Evolutionary conservation across 2,329 filamentous ascomycete genomes (phyloP).

Genomic region (Claviceps lovelessii): DNA sequence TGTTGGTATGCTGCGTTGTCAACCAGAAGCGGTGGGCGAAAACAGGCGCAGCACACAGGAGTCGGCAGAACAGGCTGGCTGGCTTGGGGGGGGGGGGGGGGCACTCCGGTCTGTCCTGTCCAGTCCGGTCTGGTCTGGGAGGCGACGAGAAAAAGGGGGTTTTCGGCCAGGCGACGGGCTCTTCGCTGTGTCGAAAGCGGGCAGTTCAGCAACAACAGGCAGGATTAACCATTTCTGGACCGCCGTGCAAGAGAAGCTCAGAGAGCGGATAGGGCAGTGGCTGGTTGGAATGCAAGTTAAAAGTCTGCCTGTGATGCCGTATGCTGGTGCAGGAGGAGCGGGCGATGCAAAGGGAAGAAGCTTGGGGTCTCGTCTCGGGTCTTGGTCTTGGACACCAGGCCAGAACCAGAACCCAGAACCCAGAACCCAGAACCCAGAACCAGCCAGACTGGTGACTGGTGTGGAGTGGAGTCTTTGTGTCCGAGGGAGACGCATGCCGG

Average conservation of each 20-base stretch:
- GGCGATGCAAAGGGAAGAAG: constrained; percentile 2
- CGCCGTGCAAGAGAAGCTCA: background rate
- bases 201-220: constrained; percentile 10
- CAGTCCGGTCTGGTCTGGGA: background rate
- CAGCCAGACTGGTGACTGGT: background rate
- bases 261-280: background rate
- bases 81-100: too few species aligned
- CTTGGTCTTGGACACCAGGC: background rate
- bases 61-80: constrained; percentile 9
- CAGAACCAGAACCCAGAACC: background rate
- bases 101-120: background rate
- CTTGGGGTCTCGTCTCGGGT: constrained; percentile 1
- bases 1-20: constrained; percentile 3
- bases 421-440: background rate
- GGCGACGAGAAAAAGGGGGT: background rate
- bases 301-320: constrained; percentile 4
- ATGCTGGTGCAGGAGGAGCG: constrained; percentile 3
- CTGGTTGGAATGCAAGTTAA: constrained; percentile 1
- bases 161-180: background rate
- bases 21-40: constrained; percentile 2
- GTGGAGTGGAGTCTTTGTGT: background rate
- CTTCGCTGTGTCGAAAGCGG: background rate
- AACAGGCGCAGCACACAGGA: constrained; percentile 5
- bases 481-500: constrained; percentile 1
- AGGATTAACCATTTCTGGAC: constrained; percentile 10